phyloP scores from a whole-genome alignment of 106 monocot species.

The Alisma plantagoaquatica region DNA sequence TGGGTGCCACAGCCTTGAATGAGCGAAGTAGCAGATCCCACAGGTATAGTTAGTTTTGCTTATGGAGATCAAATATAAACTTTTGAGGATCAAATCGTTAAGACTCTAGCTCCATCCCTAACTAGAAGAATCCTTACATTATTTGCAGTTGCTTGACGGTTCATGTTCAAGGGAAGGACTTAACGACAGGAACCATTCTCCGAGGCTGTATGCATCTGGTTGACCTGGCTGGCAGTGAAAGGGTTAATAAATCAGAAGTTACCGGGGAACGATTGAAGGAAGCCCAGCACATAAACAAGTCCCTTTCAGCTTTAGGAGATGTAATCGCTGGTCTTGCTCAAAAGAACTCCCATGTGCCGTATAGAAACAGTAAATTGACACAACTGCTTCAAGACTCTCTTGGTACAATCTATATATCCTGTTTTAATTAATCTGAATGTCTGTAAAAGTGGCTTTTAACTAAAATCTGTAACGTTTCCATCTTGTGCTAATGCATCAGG shows the following conservation, averaged over 20 bases:
- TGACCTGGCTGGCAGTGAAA: conserved; percentile 94
- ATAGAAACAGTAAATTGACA: conserved; percentile 95
- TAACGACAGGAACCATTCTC: conserved; percentile 43
- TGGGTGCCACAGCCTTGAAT: conserved; percentile 79
- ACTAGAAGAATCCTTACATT: conserved; percentile 3
- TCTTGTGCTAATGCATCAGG: conserved; percentile 28
- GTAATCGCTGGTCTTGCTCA: conserved; percentile 86
- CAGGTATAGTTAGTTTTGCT: conserved; percentile 61
- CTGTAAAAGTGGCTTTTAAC: not conserved
- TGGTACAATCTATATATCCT: conserved; percentile 33
- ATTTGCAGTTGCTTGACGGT: conserved; percentile 82
- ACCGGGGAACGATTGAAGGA: conserved; percentile 86
- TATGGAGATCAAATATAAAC: too few species aligned
- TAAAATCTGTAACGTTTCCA: not conserved
- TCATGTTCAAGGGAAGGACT: conserved; percentile 85
- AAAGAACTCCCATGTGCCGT: conserved; percentile 90
- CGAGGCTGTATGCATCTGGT: conserved; percentile 93
- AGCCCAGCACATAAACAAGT: conserved; percentile 95
- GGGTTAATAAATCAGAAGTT: conserved; percentile 92
- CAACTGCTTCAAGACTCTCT: conserved; percentile 96
- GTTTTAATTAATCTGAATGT: not conserved
- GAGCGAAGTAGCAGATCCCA: conserved; percentile 99
- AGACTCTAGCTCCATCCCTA: too few species aligned
- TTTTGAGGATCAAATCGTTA: conserved; percentile 1
- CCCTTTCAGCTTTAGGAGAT: conserved; percentile 93